Evolutionary conservation across 139 green algal species (phyloP), one percentile per base, ranked within the genome.

Genomic region (Chlamydomonas sp.): DNA sequence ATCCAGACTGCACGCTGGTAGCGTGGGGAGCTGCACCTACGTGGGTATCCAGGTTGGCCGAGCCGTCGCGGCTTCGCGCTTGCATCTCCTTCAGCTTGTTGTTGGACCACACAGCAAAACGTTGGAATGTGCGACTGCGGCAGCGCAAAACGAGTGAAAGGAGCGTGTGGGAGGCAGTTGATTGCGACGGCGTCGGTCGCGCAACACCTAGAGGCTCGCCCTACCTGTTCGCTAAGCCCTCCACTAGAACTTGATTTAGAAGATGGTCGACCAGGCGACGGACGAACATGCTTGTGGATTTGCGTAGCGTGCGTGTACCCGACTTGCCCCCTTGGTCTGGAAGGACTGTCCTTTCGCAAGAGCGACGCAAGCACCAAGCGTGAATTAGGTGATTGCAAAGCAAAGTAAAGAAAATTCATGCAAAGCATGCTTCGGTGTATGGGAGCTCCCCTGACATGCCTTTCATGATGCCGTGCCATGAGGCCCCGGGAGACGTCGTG

Each of bases 161-260:
- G 31, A 49, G 31, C 31, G 68, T 58, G 71, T 80, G 6, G 31
- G 68, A 62, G 68, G 58, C 17, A 69, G 59, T 64, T 78, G 10
- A 74, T 6, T 58, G 49, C 5, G 61, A 74, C 62, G 49, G 8
- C 16, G 31, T 49, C 6, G 15, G 7, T 74, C 58, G 64, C 64
- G 64, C 64, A 16, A 12, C 9, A 69, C 8, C 64, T 12, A 16
- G 9, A 9, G 64, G 64, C 64, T 69, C 8, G 12, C 64, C 76
- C 10, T 18, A 91, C 88, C 84, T 91, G 84, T 91, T 92, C 7
- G 89, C 85, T 63, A 92, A 81, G 0, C 76, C 69, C 69, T 92
- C 85, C 59, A 92, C 89, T 2, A 92, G 68, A 1, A 92, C 89
- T n/a, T 92, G 85, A 64, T 92, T 92, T 16, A 92, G 63, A 5